Evolutionary conservation across 805 yeast genomes (phyloP).

Genomic region (Candida coleopterorum): DNA sequence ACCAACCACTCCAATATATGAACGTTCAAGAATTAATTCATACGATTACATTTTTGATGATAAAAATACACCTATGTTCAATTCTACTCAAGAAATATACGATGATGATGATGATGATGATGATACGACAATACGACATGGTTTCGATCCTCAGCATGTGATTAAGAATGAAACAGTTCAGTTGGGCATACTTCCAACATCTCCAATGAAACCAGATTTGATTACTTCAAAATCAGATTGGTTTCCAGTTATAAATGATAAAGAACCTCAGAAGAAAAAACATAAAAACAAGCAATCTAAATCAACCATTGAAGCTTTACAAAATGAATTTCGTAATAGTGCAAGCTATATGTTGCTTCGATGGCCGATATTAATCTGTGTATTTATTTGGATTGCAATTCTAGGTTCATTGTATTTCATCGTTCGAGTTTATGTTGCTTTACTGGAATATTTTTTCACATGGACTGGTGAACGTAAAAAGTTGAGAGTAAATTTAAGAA

Average conservation of each 20-base stretch:
- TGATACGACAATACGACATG: background rate
- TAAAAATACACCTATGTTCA: background rate
- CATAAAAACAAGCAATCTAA: constrained; percentile 4
- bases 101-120: constrained; percentile 1
- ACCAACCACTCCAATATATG: constrained; percentile 1
- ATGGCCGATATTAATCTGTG: constrained; percentile 58
- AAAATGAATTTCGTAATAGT: constrained; percentile 36
- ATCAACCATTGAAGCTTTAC: constrained; percentile 8
- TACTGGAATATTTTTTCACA: constrained; percentile 54
- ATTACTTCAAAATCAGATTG: constrained; percentile 26
- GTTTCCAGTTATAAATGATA: constrained; percentile 13
- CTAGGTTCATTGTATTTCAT: constrained; percentile 46
- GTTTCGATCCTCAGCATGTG: background rate
- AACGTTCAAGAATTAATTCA: background rate
- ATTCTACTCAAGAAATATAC: constrained; percentile 2
- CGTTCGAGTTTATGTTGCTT: constrained; percentile 56
- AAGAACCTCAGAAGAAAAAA: background rate
- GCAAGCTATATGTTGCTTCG: constrained; percentile 42
- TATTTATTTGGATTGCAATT: constrained; percentile 49
- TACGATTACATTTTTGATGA: background rate
- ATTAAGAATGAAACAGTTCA: constrained; percentile 2
- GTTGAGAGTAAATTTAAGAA: constrained; percentile 46
- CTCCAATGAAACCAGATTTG: constrained; percentile 12
- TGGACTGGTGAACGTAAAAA: constrained; percentile 56
- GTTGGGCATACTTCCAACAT: constrained; percentile 1